Evolutionary conservation across 345 rosid genomes (phyloP).

Genomic region (Rubroshorea leprosula): DNA sequence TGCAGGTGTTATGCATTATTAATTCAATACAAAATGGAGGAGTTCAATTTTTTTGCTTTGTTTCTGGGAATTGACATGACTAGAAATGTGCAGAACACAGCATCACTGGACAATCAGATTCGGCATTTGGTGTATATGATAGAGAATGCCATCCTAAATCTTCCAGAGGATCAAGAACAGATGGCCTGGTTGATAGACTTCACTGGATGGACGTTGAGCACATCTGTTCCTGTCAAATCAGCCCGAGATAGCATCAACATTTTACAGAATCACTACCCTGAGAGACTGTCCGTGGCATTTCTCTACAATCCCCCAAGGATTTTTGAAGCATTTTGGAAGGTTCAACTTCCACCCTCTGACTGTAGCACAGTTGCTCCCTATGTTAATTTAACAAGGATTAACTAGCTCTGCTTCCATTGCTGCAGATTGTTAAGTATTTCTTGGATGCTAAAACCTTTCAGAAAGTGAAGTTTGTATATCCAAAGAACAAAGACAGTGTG

Average conservation of each 20-base stretch:
- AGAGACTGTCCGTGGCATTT: conserved; percentile 87
- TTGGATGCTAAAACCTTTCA: conserved; percentile 76
- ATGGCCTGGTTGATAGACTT: conserved; percentile 96
- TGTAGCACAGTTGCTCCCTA: too few species aligned
- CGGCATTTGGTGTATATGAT: conserved; percentile 82
- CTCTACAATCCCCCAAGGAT: conserved; percentile 90
- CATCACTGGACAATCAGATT: conserved; percentile 54
- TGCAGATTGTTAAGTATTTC: conserved; percentile 84
- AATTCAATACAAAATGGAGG: too few species aligned
- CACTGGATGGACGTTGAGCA: conserved; percentile 74
- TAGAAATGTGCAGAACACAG: conserved; percentile 97
- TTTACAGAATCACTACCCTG: conserved; percentile 88
- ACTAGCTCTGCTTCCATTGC: neutral
- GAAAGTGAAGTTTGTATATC: conserved; percentile 93
- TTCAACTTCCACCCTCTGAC: too few species aligned
- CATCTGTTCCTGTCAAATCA: conserved; percentile 63
- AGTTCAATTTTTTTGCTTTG: too few species aligned
- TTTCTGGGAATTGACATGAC: too few species aligned
- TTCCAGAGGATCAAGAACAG: conserved; percentile 87
- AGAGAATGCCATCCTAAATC: conserved; percentile 86
- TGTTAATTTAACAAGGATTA: too few species aligned
- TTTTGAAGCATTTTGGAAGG: conserved; percentile 99
- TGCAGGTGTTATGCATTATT: too few species aligned
- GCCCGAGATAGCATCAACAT: conserved; percentile 71
- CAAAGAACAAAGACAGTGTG: conserved; percentile 71